Conservation (phyloP, 1,139 yeast genomes). For the Sugiyamaella pinicola region DNA sequence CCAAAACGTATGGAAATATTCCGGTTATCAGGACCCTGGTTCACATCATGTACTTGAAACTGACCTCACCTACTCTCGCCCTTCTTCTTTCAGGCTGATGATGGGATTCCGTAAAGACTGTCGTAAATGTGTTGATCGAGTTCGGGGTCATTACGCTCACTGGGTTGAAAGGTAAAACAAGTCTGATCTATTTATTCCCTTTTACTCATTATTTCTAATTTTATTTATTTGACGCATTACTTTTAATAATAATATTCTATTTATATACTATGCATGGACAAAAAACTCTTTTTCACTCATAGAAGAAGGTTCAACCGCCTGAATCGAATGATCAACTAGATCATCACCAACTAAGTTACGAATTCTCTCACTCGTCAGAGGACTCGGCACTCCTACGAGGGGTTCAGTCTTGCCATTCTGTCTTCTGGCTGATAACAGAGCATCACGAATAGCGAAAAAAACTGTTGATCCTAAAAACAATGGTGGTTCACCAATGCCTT, state of each 20-base stretch:
- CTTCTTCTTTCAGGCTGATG: constrained; percentile 18
- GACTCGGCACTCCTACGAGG: constrained; percentile 41
- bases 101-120: constrained; percentile 32
- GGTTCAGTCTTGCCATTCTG: constrained; percentile 37
- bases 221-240: not conserved
- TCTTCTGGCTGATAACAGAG: constrained; percentile 43
- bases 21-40: not conserved
- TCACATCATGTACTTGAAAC: not conserved
- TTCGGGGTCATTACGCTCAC: constrained; percentile 34
- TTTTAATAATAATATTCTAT: not conserved
- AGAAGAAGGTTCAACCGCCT: constrained; percentile 41
- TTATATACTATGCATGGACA: constrained; percentile 38
- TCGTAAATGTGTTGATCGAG: constrained; percentile 27
- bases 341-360: constrained; percentile 46
- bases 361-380: constrained; percentile 49
- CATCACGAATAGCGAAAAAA: constrained; percentile 50
- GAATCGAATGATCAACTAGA: constrained; percentile 36
- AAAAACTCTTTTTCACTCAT: constrained; percentile 42
- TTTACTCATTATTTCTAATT: no score
- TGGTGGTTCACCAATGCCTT: constrained; percentile 54
- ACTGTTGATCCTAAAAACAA: constrained; percentile 47
- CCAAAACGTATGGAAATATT: not conserved
- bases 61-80: no score
- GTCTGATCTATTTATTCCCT: no score
- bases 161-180: no score